Base-by-base conservation (phyloP, 495 filamentous ascomycete genomes). In the Podospora sp. region DNA sequence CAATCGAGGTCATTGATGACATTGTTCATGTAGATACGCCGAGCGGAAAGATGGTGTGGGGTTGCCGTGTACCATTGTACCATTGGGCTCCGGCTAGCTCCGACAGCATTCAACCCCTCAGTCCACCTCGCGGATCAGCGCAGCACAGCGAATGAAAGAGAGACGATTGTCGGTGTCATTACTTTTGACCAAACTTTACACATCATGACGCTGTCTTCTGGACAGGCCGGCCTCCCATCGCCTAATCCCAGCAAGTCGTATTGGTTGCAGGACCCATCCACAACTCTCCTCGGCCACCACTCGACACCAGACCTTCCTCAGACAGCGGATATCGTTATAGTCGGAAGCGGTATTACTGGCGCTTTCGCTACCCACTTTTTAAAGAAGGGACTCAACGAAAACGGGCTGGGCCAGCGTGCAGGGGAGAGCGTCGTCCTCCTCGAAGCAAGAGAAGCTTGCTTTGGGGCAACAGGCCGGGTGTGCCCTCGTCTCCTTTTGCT, bases 401-500 rank as follows among this genome's bases (percentile, higher is more conserved):
- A 62, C 27, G 73, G 73, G 57, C 76, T 73, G 29, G 71, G 76
- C 53, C 65, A 63, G 55, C 71, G 71, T 25, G 62, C 64, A 33
- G 69, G 63, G 1, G 67, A 77, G 60, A 82, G 77, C 9, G 75
- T 93, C 0, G 82, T 92, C 0, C 88, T 95, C 83, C 79, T 96
- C 1, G 92, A 96, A 76, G 91, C 92, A 6, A 83, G 92, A 59
- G 88, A 91, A 76, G 86, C 88, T 9, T 93, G 90, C 73, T 92
- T 84, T 79, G 92, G 92, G 18, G 92, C 92, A 20, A 95, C 92
- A 0, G 92, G 92, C 0, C 80, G 92, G 65, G 86, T 88, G 61
- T 74, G 82, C 78, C 6, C 12, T 20, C 29, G 16, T 27, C 25
- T 62, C 50, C 56, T n/a, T n/a, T n/a, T n/a, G n/a, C n/a, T n/a